Evolutionary conservation across 2,329 filamentous ascomycete species (phyloP), one percentile per base, ranked within the genome.

Genomic region (Exophiala xenobiotica): DNA sequence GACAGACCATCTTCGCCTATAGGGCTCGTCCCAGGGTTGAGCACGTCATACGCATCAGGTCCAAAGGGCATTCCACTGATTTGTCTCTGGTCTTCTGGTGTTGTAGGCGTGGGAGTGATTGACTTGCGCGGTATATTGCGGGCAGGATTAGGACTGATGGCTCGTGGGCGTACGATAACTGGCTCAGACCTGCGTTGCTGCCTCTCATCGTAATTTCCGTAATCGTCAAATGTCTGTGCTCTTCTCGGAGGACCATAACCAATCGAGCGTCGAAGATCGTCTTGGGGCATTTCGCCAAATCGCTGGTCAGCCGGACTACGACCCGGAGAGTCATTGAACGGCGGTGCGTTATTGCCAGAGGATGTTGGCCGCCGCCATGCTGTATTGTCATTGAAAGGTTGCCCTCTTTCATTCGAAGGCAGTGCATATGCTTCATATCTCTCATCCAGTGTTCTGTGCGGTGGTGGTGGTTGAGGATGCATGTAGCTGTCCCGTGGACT

Each of bases 31-130:
- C 66, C 61, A 1, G 80, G 81, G 50, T 85, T 84, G 59, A 81
- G 73, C 2, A 75, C 70, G 54, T 82, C 78, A 61, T 82, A 85
- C 40, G 76, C 79, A 63, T 85, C 82, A 0, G 82, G 82, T 4
- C 76, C 78, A 63, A 83, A 86, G 0, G 81, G 80, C 3, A 77
- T 70, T 12, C 70, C 70, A 4, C 74, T 71, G 7, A 72, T 47
- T 19, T 26, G 54, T 19, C 67, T 65, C 38, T 69, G 68, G 43
- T 73, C 68, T 37, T 67, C 67, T 42, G 60, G 65, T 56, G 44
- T 68, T 56, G 56, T 72, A 57, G 81, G 81, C 2, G 73, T 74
- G 8, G 81, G 80, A 47, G 80, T 83, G 11, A 85, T 72, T 1
- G 81, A 83, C 63, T 85, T 85, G 12, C 81, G 74, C 6, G 71